phyloP scores from a whole-genome alignment of 2,329 filamentous ascomycete species.

The Fusarium nanum region DNA sequence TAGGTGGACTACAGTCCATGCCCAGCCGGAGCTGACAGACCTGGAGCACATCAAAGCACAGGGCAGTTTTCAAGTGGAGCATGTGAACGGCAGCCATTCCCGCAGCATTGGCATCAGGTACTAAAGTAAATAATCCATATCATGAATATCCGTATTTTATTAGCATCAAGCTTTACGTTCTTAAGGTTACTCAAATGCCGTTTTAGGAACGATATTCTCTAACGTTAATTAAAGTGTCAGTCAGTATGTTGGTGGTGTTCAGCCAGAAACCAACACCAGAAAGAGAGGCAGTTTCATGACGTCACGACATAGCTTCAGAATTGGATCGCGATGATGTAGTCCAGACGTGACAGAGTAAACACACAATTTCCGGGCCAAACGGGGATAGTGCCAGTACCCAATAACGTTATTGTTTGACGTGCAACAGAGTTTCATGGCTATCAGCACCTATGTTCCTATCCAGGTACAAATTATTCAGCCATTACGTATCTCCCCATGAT shows the following conservation, averaged over 20 bases:
- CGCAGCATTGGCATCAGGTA: background rate
- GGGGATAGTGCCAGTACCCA: constrained; percentile 2
- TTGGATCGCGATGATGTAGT: constrained; percentile 42
- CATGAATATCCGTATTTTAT: background rate
- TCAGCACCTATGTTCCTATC: background rate
- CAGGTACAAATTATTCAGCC: constrained; percentile 21
- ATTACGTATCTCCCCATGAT: constrained; percentile 31
- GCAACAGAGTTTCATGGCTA: constrained; percentile 28
- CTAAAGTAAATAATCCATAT: background rate
- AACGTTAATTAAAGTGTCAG: background rate
- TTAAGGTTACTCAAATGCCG: background rate
- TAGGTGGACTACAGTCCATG: background rate
- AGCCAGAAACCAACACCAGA: background rate
- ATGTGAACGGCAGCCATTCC: background rate
- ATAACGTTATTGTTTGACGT: background rate
- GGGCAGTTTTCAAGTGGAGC: constrained; percentile 16
- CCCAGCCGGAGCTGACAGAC: background rate
- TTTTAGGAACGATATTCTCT: background rate
- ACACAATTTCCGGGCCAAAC: constrained; percentile 6
- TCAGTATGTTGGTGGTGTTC: background rate
- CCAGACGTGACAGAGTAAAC: constrained; percentile 33
- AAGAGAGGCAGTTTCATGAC: constrained; percentile 37
- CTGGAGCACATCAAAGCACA: constrained; percentile 36
- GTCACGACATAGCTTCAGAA: constrained; percentile 37
- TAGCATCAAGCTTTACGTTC: background rate